phyloP scores from a whole-genome alignment of 164 flowering plant species.

The Protea cynaroides region DNA sequence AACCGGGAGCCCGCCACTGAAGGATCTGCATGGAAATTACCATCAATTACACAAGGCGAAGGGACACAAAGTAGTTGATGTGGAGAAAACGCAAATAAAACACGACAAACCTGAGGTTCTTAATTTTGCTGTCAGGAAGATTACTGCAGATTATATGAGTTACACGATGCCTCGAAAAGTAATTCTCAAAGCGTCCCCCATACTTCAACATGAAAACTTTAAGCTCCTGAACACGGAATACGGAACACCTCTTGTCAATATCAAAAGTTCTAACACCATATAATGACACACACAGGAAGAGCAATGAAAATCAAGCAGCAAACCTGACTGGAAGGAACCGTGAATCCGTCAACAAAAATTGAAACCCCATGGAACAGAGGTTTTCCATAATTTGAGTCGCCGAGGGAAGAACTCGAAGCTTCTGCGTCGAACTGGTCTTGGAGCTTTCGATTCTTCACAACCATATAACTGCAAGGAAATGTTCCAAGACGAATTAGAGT shows the following conservation, averaged over 20 bases:
- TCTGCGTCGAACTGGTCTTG: constrained; percentile 71
- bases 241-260: background rate
- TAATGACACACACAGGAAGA: background rate
- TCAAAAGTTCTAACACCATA: background rate
- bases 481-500: background rate
- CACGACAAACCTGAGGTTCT: constrained; percentile 61
- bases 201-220: constrained; percentile 70
- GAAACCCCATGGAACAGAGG: constrained; percentile 73
- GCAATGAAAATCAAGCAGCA: background rate
- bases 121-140: constrained; percentile 86
- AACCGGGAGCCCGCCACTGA: constrained; percentile 88
- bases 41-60: constrained; percentile 4
- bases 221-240: constrained; percentile 81
- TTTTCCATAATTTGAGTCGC: constrained; percentile 31
- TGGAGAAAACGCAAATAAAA: background rate
- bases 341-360: constrained; percentile 89
- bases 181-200: constrained; percentile 90
- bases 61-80: background rate
- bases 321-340: constrained; percentile 91
- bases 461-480: constrained; percentile 65
- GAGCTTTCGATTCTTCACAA: constrained; percentile 74
- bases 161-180: constrained; percentile 77
- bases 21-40: constrained; percentile 45
- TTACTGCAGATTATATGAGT: constrained; percentile 96
- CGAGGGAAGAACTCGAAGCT: constrained; percentile 47